phyloP scores from a whole-genome alignment of 768 basidiomycete species.

The Mycena floridula region DNA sequence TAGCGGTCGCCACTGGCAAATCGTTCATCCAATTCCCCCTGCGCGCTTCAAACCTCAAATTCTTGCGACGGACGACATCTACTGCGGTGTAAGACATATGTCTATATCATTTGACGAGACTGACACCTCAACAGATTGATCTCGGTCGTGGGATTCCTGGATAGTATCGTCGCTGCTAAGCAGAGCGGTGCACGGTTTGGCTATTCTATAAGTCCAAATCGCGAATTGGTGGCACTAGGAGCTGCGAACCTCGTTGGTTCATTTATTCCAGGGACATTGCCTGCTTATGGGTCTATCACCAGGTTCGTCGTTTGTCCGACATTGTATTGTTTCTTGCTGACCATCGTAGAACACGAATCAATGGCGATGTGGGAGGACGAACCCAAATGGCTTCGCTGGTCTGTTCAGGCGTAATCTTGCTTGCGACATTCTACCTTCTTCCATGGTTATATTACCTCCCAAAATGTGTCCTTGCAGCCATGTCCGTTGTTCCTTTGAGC shows the following conservation, averaged over 20 bases:
- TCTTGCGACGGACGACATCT: constrained; percentile 74
- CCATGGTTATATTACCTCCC: constrained; percentile 84
- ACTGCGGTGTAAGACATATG: constrained; percentile 78
- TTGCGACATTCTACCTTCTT: constrained; percentile 87
- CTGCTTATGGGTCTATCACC: constrained; percentile 91
- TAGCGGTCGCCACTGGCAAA: constrained; percentile 54
- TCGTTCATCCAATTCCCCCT: constrained; percentile 76
- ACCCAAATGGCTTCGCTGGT: constrained; percentile 88
- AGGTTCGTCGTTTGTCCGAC: constrained; percentile 43
- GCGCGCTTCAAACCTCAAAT: constrained; percentile 47
- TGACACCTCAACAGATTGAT: constrained; percentile 47
- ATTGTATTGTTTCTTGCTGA: not conserved
- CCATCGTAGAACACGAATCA: constrained; percentile 66
- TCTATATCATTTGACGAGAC: not conserved
- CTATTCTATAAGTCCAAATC: constrained; percentile 87
- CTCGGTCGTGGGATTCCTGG: constrained; percentile 84
- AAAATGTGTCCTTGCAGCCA: constrained; percentile 82
- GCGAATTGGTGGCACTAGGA: constrained; percentile 92
- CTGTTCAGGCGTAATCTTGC: constrained; percentile 65
- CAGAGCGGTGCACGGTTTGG: constrained; percentile 84
- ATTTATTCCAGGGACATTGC: constrained; percentile 84
- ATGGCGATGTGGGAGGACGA: constrained; percentile 81
- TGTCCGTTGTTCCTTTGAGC: constrained; percentile 43
- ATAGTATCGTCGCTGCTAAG: constrained; percentile 93
- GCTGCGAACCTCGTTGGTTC: constrained; percentile 74